Conservation (phyloP, 352 stramenopile species). For the Detonula confervacea region DNA sequence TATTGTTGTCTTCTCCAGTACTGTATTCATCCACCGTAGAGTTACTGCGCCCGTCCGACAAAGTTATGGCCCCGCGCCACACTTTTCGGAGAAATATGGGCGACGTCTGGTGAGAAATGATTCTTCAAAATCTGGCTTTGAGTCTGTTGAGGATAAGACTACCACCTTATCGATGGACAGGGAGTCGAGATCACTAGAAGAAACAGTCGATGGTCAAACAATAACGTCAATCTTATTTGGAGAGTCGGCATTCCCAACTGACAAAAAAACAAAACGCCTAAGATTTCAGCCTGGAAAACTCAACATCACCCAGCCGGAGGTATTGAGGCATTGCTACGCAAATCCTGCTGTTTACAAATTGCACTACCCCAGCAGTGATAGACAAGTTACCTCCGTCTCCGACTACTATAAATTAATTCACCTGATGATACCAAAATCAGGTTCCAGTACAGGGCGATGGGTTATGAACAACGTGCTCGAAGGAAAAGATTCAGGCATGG, state of each 20-base stretch:
- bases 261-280: slow-evolving; percentile 7
- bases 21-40: too few relatives aligned
- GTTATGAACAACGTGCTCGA: too few relatives aligned
- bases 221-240: slow-evolving; percentile 40
- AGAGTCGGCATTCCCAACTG: slow-evolving; percentile 24
- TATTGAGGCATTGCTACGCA: slow-evolving; percentile 46
- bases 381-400: slow-evolving; percentile 36
- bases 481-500: too few relatives aligned
- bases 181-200: not conserved
- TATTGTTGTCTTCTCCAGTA: too few relatives aligned
- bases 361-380: slow-evolving; percentile 19
- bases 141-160: too few relatives aligned
- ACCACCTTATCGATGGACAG: too few relatives aligned
- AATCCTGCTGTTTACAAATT: slow-evolving; percentile 36
- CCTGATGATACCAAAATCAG: slow-evolving; percentile 47
- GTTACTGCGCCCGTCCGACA: too few relatives aligned
- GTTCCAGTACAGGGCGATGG: slow-evolving; percentile 37
- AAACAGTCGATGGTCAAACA: slow-evolving; percentile 23
- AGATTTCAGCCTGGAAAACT: slow-evolving; percentile 49
- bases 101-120: too few relatives aligned
- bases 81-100: too few relatives aligned
- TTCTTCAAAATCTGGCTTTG: too few relatives aligned
- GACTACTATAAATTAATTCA: slow-evolving; percentile 57
- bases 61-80: too few relatives aligned
- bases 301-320: slow-evolving; percentile 19